Evolutionary conservation across 345 rosid species (phyloP).

Genomic region (Acer yangbiense): DNA sequence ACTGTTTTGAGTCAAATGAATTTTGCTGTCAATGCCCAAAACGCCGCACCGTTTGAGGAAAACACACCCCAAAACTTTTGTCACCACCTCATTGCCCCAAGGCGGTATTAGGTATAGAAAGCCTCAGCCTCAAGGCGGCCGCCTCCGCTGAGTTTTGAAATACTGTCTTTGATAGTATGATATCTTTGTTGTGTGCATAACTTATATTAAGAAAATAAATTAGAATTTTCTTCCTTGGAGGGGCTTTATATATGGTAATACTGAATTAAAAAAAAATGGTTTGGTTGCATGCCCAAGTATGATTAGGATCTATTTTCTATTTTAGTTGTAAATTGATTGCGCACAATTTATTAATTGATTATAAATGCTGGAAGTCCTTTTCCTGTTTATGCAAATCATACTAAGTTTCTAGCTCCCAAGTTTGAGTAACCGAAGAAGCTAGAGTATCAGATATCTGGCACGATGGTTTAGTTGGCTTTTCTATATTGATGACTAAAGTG

Average conservation of each 20-base stretch:
- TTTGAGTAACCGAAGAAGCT: not conserved
- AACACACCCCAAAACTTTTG: too few relatives aligned
- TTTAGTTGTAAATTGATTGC: not conserved
- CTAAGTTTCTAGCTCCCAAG: not conserved
- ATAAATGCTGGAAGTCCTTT: not conserved
- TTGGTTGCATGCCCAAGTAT: not conserved
- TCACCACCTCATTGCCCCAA: too few relatives aligned
- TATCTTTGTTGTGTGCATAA: not conserved
- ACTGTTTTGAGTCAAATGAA: too few relatives aligned
- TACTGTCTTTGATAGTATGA: not conserved
- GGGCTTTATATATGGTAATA: not conserved
- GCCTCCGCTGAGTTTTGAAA: too few relatives aligned
- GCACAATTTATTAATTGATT: not conserved
- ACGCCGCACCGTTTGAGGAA: too few relatives aligned
- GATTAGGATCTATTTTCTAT: not conserved
- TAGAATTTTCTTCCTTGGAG: not conserved
- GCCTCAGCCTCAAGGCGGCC: too few relatives aligned
- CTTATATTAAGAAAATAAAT: not conserved
- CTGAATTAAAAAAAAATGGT: not conserved
- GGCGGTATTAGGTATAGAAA: too few relatives aligned
- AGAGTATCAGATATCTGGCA: not conserved
- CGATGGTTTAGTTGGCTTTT: not conserved
- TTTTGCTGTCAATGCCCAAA: too few relatives aligned
- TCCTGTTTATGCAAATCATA: not conserved
- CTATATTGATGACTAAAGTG: not conserved